Percentiles rank a stretch among this genome's conserved stretches.
phyloP scores from a whole-genome alignment of 129 eudicot genomes.

The Heracleum sosnowskyi region DNA sequence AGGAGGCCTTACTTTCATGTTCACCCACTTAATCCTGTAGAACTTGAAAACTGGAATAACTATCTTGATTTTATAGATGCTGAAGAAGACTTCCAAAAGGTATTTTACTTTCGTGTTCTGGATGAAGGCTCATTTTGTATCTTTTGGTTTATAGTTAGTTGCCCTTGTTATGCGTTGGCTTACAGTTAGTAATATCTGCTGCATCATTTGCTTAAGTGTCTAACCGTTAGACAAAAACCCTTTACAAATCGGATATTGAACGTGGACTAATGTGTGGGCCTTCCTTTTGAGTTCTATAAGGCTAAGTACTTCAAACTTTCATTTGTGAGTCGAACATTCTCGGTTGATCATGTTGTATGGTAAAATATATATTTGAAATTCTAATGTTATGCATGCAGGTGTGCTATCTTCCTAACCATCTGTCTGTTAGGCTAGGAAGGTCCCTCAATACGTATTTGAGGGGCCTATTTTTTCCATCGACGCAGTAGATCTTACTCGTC shows the following conservation, averaged over 20 bases:
- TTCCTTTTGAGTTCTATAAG: constrained; percentile 85
- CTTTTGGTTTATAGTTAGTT: constrained; percentile 58
- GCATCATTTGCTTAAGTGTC: constrained; percentile 89
- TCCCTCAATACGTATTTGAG: constrained; percentile 87
- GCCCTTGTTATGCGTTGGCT: constrained; percentile 86
- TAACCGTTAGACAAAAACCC: constrained; percentile 91
- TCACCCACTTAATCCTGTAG: constrained; percentile 76
- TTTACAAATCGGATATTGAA: constrained; percentile 72
- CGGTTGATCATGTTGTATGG: constrained; percentile 79
- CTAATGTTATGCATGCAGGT: constrained; percentile 99
- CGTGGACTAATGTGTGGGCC: constrained; percentile 90
- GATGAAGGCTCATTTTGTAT: constrained; percentile 21
- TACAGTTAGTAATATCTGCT: constrained; percentile 96
- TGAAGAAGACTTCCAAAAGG: constrained; percentile 85
- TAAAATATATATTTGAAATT: constrained; percentile 58
- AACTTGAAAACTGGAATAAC: constrained; percentile 96
- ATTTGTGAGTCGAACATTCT: constrained; percentile 94
- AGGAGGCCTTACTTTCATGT: constrained; percentile 98
- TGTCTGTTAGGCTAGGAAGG: constrained; percentile 94
- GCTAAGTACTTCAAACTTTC: constrained; percentile 98
- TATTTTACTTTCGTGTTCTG: constrained; percentile 30
- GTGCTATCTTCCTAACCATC: constrained; percentile 88
- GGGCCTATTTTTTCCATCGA: constrained; percentile 93
- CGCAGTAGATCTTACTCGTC: constrained; percentile 84
- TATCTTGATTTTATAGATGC: constrained; percentile 93